A percentile compares a stretch with the other conserved stretches of the same genome.
Conservation (phyloP, 306 rosid genomes). For the Dryas drummondii region DNA sequence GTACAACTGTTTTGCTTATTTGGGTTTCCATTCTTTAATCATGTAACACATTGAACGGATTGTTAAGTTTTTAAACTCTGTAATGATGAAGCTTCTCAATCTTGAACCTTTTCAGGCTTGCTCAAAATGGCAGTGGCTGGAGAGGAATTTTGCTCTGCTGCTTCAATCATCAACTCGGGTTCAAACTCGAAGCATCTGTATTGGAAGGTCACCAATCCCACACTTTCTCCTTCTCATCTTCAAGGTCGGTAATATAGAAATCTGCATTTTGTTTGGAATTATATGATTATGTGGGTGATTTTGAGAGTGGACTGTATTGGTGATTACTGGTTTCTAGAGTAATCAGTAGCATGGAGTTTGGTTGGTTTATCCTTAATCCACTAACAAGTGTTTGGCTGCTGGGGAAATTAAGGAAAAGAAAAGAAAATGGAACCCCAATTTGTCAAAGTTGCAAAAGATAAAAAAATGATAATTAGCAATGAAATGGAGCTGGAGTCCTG, state of each 20-base stretch:
- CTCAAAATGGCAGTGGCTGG: conserved; percentile 38
- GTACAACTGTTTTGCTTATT: conserved; percentile 3
- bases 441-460: too few species aligned
- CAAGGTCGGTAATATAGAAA: conserved; percentile 46
- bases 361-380: not conserved
- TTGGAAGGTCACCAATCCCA: conserved; percentile 63
- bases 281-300: not conserved
- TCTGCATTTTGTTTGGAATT: not conserved
- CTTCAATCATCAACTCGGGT: conserved; percentile 41
- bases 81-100: conserved; percentile 14
- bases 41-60: conserved; percentile 2
- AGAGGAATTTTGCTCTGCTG: conserved; percentile 75
- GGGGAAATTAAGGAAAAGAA: not conserved
- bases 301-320: not conserved
- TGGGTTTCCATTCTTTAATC: not conserved
- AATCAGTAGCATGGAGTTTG: not conserved
- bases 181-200: conserved; percentile 52
- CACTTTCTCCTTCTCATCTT: conserved; percentile 73
- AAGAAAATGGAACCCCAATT: not conserved
- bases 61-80: conserved; percentile 5
- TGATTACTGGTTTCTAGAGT: not conserved
- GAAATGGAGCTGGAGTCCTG: not conserved
- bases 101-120: conserved; percentile 44
- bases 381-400: not conserved
- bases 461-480: conserved; percentile 1